phyloP scores from a whole-genome alignment of 2,329 filamentous ascomycete species.

The Thyridium curvatum region DNA sequence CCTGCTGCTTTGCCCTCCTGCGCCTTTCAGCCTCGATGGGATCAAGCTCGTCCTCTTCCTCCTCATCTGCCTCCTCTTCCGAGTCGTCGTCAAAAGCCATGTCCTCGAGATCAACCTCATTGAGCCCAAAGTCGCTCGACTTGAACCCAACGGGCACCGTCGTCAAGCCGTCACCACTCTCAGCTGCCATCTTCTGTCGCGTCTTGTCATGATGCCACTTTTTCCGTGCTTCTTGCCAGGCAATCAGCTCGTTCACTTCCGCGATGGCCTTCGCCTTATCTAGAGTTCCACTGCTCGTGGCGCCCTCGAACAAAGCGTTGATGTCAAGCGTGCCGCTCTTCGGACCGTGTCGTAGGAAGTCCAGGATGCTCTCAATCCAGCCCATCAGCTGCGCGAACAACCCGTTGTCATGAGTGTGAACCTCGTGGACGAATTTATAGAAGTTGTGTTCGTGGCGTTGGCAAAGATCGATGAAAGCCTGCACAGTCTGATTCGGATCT shows the following conservation, averaged over 20 bases:
- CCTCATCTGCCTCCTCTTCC: conserved; percentile 60
- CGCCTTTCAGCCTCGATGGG: conserved; percentile 83
- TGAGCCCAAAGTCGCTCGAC: conserved; percentile 82
- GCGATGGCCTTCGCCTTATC: conserved; percentile 65
- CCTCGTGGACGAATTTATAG: conserved; percentile 98
- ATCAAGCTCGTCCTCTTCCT: conserved; percentile 72
- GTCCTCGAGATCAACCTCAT: conserved; percentile 80
- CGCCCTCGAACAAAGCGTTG: conserved; percentile 85
- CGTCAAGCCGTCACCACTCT: conserved; percentile 48
- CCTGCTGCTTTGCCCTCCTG: conserved; percentile 68
- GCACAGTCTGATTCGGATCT: conserved; percentile 96
- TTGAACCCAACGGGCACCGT: conserved; percentile 59
- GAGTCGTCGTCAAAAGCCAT: conserved; percentile 72
- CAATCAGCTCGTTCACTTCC: conserved; percentile 81
- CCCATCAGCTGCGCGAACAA: conserved; percentile 94
- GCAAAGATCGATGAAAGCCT: conserved; percentile 95
- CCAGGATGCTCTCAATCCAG: conserved; percentile 93
- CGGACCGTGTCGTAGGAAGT: conserved; percentile 85
- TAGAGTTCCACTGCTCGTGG: conserved; percentile 58
- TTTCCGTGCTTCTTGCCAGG: conserved; percentile 93
- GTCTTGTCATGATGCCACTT: conserved; percentile 99
- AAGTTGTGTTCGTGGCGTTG: conserved; percentile 93
- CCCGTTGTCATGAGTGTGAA: conserved; percentile 93
- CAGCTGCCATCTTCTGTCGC: conserved; percentile 95
- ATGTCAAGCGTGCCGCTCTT: conserved; percentile 84